Conservation (phyloP, 2,329 filamentous ascomycete species). For the Beauveria rudraprayagi region DNA sequence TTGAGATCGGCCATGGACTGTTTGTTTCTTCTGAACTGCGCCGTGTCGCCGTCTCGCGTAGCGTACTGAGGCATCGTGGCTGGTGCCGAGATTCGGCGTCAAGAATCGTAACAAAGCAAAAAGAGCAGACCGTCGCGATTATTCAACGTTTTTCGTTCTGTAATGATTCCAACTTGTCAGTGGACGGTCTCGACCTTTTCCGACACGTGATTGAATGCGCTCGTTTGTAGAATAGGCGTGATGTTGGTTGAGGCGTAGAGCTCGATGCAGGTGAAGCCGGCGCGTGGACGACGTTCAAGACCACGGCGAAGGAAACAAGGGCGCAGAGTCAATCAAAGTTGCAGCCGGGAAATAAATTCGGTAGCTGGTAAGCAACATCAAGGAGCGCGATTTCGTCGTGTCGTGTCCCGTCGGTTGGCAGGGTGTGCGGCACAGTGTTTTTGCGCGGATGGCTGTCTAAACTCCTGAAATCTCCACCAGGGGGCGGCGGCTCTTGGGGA, state of each 20-base stretch:
- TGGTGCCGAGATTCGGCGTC: constrained; percentile 10
- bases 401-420: not conserved
- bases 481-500: not conserved
- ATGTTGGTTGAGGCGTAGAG: not conserved
- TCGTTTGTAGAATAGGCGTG: not conserved
- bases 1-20: constrained; percentile 99
- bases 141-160: constrained; percentile 1
- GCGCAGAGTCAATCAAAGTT: not conserved
- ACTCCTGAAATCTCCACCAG: constrained; percentile 12
- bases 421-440: not conserved
- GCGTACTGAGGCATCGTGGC: constrained; percentile 57
- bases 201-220: not conserved
- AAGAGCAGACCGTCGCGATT: constrained; percentile 7
- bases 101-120: constrained; percentile 12
- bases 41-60: constrained; percentile 59
- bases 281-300: not conserved
- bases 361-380: not conserved
- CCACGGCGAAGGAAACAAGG: not conserved
- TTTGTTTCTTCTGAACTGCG: constrained; percentile 82
- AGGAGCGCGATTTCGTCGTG: not conserved
- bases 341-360: not conserved
- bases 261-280: not conserved
- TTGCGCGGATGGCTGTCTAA: constrained; percentile 2
- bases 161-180: not conserved
- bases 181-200: not conserved